Evolutionary conservation across 73 alveolate genomes (phyloP), one percentile per base, ranked within the genome.

Genomic region (Stentor roeselii): DNA sequence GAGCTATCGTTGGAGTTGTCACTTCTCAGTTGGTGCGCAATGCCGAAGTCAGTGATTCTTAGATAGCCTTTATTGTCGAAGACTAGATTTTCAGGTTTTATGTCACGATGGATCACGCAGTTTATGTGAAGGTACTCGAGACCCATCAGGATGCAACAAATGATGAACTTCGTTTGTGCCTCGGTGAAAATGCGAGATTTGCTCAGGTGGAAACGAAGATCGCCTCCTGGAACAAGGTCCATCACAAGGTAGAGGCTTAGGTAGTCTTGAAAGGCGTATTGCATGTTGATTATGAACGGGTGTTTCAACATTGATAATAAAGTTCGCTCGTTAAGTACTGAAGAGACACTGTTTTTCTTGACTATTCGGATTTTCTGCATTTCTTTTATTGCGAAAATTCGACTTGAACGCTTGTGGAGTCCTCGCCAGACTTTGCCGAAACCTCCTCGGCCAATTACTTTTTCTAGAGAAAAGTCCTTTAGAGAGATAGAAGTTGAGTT

Each of bases 21-120:
- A 82, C 92, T 92, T 60, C 87, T 82, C 94, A 95, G 91, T 61
- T 91, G 75, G 83, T 92, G 90, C 30, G 99, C 91, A 36, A 95
- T 93, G 1, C 99, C 99, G 82, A 95, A 89, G 87, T 95, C 99
- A 78, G 97, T 93, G 38, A 95, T 82, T 75, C 91, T 90, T 38
- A 93, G 83, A 80, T 93, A 95, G 15, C 98, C 97, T 50, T 80
- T 78, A 27, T n/a, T n/a, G 86, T 96, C 99, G 78, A 91, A 91
- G 42, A 96, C 94, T 39, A 96, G 78, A 78, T 96, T 96, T 88
- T 96, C 99, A 39, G 99, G 99, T 78, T 96, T 96, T 35, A 96
- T 91, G 84, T 96, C 99, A 87, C 98, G 85, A 82, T 96, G 99
- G 34, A 96, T 92, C 2, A 95, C 93, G 74, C 90, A 86, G 37